A percentile compares a stretch with the other conserved stretches of the same genome.
phyloP scores from a whole-genome alignment of 202 grass and related monocot species.

The Panicum virgatum region DNA sequence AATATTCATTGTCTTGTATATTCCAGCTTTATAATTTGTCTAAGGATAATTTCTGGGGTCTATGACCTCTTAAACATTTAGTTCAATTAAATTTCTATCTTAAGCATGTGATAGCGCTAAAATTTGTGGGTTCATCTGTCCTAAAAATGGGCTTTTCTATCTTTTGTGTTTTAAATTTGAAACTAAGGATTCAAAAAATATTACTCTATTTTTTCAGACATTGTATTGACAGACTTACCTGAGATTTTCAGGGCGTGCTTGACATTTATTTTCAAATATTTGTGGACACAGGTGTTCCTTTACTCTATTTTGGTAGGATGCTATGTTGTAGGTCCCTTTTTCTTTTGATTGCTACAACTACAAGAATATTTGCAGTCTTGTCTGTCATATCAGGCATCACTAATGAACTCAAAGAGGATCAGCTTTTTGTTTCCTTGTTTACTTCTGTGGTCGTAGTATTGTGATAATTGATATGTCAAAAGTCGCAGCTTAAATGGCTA shows the following conservation, averaged over 20 bases:
- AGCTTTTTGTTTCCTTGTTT: background rate
- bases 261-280: constrained; percentile 6
- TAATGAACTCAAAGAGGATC: background rate
- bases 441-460: background rate
- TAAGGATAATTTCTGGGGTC: background rate
- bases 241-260: background rate
- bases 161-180: constrained; percentile 4
- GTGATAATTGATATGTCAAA: constrained; percentile 3
- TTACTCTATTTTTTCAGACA: background rate
- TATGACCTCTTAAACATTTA: background rate
- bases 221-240: background rate
- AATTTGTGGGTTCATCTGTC: background rate
- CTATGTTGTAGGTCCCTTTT: background rate
- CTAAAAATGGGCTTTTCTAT: background rate
- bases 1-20: background rate
- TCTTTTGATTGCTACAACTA: constrained; percentile 18
- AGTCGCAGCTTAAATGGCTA: background rate
- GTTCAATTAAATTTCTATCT: background rate
- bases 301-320: background rate
- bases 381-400: background rate
- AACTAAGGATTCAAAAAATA: background rate
- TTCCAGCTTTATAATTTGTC: background rate
- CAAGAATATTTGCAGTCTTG: background rate
- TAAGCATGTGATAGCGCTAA: background rate
- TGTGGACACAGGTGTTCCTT: background rate